These are phyloP conservation scores for Amanita inopinata DNA, from an alignment of 768 basidiomycete species.

Conservation along the genomic window DNA sequence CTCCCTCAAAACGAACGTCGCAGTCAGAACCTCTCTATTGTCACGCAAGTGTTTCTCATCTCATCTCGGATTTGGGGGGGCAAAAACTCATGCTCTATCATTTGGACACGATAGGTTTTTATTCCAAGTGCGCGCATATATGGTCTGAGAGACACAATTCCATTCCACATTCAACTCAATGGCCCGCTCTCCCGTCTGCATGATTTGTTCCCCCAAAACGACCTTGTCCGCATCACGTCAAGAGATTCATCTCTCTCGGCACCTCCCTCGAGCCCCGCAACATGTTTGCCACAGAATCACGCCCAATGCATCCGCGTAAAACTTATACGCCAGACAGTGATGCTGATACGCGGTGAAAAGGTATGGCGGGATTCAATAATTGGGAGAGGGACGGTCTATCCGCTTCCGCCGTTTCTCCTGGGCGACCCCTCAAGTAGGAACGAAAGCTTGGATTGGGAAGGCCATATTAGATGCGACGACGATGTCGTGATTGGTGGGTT, in stretches of 20 bases:
- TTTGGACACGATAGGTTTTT: constrained; percentile 35
- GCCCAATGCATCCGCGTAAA: constrained; percentile 33
- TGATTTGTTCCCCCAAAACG: constrained; percentile 22
- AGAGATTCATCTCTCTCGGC: constrained; percentile 11
- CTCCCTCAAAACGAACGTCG: constrained; percentile 23
- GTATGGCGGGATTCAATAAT: constrained; percentile 30
- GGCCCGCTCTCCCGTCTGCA: constrained; percentile 35
- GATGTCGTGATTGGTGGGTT: constrained; percentile 38
- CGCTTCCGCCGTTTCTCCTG: constrained; percentile 30
- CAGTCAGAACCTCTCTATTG: constrained; percentile 31
- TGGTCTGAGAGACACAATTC: constrained; percentile 45
- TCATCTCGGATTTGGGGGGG: not conserved
- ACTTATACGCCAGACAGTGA: constrained; percentile 39
- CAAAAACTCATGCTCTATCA: not conserved
- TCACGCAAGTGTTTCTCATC: constrained; percentile 31
- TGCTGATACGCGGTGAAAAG: constrained; percentile 25
- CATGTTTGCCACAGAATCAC: constrained; percentile 9
- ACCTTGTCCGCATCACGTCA: not conserved
- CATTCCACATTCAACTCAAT: constrained; percentile 55
- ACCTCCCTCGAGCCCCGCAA: constrained; percentile 15
- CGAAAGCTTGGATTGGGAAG: constrained; percentile 53
- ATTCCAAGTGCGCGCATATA: constrained; percentile 48
- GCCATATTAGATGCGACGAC: constrained; percentile 31
- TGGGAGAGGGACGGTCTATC: constrained; percentile 39
- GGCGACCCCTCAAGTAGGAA: constrained; percentile 13